Percentiles rank a stretch among this genome's conserved stretches.
Conservation (phyloP, 2,329 filamentous ascomycete species). For the Exophiala phaeomuriformis region DNA sequence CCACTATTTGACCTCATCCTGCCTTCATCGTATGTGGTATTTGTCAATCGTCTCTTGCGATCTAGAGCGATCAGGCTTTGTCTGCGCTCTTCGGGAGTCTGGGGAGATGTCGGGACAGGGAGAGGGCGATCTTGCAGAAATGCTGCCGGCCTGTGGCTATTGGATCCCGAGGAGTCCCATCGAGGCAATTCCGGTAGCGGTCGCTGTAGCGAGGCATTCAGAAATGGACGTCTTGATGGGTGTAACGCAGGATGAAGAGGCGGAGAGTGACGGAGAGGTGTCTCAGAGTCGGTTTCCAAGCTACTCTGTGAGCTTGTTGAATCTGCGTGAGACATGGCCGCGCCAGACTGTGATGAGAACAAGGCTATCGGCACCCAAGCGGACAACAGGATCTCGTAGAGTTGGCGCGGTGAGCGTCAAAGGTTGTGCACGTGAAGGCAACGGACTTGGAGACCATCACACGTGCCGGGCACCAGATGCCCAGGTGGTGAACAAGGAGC, state of each 20-base stretch:
- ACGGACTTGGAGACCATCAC: neutral
- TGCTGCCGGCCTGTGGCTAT: conserved; percentile 6
- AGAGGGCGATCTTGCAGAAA: conserved; percentile 14
- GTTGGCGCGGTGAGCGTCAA: neutral
- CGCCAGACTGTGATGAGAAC: neutral
- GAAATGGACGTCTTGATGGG: neutral
- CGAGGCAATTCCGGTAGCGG: conserved; percentile 6
- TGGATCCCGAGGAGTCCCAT: conserved; percentile 3
- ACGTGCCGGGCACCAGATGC: neutral
- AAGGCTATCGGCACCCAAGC: neutral
- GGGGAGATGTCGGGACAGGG: conserved; percentile 14
- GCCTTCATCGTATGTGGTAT: conserved; percentile 31
- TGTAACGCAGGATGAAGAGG: conserved; percentile 5
- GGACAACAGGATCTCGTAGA: neutral
- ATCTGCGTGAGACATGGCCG: conserved; percentile 16
- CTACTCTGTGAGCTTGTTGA: conserved; percentile 14
- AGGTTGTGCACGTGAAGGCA: neutral
- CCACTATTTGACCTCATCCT: conserved; percentile 26
- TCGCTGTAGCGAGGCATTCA: conserved; percentile 2
- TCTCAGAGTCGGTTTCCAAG: conserved; percentile 5
- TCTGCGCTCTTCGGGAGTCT: conserved; percentile 20
- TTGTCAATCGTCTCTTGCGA: conserved; percentile 40
- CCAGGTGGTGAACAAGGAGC: neutral
- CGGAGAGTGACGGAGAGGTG: neutral
- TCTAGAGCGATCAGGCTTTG: conserved; percentile 29